phyloP scores from a whole-genome alignment of 495 filamentous ascomycete species.

The Xylaria venustula region DNA sequence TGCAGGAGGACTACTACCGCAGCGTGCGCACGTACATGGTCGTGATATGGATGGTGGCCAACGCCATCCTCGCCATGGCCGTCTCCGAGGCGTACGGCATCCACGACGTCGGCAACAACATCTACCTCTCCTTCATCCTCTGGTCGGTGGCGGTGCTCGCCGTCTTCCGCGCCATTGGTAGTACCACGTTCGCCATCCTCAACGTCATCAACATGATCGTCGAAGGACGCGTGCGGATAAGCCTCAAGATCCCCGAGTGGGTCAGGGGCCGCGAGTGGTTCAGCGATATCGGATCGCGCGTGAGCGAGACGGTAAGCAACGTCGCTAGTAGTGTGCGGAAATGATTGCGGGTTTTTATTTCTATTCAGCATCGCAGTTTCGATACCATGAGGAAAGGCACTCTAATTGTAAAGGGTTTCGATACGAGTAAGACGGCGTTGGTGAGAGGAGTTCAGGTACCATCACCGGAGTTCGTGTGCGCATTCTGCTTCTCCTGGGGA shows the following conservation, averaged over 20 bases:
- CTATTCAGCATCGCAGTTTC: not conserved
- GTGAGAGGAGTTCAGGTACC: conserved; percentile 1
- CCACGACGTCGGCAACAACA: conserved; percentile 69
- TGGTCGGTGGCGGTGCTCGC: conserved; percentile 90
- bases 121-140: conserved; percentile 89
- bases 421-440: conserved; percentile 2
- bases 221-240: conserved; percentile 75
- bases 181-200: conserved; percentile 76
- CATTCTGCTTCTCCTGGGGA: not conserved
- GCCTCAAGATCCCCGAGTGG: conserved; percentile 48
- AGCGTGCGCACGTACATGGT: conserved; percentile 99
- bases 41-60: conserved; percentile 89
- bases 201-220: conserved; percentile 80
- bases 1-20: conserved; percentile 98
- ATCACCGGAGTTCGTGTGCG: not conserved
- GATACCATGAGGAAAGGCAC: no score
- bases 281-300: conserved; percentile 40
- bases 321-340: conserved; percentile 36
- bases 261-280: conserved; percentile 37
- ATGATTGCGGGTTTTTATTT: not conserved
- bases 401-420: no score
- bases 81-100: conserved; percentile 82
- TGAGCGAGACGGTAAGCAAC: conserved; percentile 41
- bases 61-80: conserved; percentile 89
- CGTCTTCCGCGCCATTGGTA: conserved; percentile 77